These are phyloP conservation scores for Alternaria alternata DNA, from an alignment of 2,329 filamentous ascomycete species.

Conservation along the genomic window DNA sequence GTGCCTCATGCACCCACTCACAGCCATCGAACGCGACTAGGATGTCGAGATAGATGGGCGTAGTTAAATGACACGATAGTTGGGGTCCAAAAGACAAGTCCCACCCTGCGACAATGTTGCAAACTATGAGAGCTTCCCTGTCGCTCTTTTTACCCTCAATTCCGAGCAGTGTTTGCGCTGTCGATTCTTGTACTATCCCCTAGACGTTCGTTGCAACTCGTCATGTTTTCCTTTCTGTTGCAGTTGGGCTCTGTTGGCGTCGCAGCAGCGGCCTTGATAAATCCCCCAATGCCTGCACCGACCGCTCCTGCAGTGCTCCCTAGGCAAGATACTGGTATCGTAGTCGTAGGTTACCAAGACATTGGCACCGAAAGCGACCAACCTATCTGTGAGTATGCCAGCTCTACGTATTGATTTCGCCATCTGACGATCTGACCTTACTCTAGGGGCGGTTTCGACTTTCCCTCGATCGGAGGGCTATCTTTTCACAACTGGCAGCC, in stretches of 20 bases:
- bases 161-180: not conserved
- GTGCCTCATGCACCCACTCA: constrained; percentile 1
- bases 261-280: constrained; percentile 3
- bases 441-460: not conserved
- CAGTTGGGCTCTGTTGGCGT: not conserved
- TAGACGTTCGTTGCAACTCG: not conserved
- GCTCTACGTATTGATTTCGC: not conserved
- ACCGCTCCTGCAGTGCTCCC: constrained; percentile 8
- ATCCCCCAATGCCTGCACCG: not conserved
- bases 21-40: not conserved
- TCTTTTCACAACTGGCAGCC: constrained; percentile 2
- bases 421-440: not conserved
- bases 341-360: not conserved
- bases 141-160: not conserved
- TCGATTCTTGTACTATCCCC: not conserved
- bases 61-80: constrained; percentile 1
- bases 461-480: constrained; percentile 6
- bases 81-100: constrained; percentile 6
- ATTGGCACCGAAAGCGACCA: not conserved
- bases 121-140: not conserved
- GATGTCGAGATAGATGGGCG: constrained; percentile 3
- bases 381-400: not conserved
- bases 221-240: constrained; percentile 3
- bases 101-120: not conserved
- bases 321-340: not conserved